These are phyloP conservation scores for Cladosporium cucumerinum DNA, from an alignment of 2,329 filamentous ascomycete species.

Conservation along the genomic window DNA sequence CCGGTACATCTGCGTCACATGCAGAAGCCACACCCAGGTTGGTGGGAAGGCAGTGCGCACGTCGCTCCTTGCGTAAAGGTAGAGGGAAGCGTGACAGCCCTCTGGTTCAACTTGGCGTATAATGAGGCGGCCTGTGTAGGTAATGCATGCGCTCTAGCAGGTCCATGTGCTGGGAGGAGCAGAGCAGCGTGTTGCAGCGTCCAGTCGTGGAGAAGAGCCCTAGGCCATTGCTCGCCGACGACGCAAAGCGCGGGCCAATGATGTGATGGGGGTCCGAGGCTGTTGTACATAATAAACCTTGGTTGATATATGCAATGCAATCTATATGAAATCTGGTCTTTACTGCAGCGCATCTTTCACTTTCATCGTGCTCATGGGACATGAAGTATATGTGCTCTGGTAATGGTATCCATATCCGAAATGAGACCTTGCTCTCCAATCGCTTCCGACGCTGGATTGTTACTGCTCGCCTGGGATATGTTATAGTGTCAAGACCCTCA, in stretches of 20 bases:
- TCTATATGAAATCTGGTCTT: not conserved
- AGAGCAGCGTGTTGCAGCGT: not conserved
- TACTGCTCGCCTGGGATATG: not conserved
- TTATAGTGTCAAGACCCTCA: too few species aligned
- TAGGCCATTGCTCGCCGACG: not conserved
- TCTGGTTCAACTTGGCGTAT: not conserved
- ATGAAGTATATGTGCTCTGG: not conserved
- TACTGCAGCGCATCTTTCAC: not conserved
- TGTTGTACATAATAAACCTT: not conserved
- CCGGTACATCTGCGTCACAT: not conserved
- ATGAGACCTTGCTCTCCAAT: not conserved
- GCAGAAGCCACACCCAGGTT: constrained; percentile 5
- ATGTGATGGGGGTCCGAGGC: not conserved
- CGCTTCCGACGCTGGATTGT: too few species aligned
- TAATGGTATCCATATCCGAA: not conserved
- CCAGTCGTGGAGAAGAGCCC: not conserved
- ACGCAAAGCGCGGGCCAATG: not conserved
- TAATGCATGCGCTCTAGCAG: not conserved
- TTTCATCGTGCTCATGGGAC: not conserved
- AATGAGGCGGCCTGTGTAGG: not conserved
- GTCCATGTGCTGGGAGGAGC: not conserved
- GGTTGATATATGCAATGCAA: not conserved
- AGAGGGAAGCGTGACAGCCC: not conserved
- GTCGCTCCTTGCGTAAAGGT: not conserved
- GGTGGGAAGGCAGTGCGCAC: not conserved